phyloP scores from a whole-genome alignment of 73 alveolate species.

The Durusdinium trenchii region DNA sequence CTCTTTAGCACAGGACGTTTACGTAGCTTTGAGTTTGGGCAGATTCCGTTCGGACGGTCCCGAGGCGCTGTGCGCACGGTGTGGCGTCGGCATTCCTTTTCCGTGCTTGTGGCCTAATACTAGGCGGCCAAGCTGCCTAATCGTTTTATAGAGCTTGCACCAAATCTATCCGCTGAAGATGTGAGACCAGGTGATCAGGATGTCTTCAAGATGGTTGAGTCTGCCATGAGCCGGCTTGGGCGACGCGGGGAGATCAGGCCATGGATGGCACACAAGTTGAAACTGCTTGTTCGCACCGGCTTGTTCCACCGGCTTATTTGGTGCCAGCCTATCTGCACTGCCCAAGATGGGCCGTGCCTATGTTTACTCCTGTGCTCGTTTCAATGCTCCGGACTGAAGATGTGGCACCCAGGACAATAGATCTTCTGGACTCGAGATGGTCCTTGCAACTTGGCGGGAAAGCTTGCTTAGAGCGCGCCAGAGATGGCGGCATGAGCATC shows the following conservation, averaged over 20 bases:
- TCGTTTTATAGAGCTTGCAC: background rate
- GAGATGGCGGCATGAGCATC: too few species aligned
- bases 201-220: conserved; percentile 93
- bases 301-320: too few species aligned
- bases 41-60: background rate
- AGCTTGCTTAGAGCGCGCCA: too few species aligned
- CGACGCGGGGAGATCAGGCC: conserved; percentile 82
- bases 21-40: too few species aligned
- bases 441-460: conserved; percentile 33
- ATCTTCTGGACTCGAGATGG: conserved; percentile 80
- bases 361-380: too few species aligned
- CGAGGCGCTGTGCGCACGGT: conserved; percentile 76
- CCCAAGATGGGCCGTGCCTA: too few species aligned
- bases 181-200: conserved; percentile 68
- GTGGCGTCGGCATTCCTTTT: conserved; percentile 73
- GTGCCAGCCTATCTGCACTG: too few species aligned
- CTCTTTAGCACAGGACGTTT: too few species aligned
- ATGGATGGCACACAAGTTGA: background rate
- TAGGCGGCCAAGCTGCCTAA: conserved; percentile 26
- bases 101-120: conserved; percentile 58
- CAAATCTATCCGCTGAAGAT: background rate
- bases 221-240: conserved; percentile 51
- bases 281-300: background rate
- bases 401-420: conserved; percentile 69
- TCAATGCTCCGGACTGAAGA: too few species aligned